A percentile compares a stretch with the other conserved stretches of the same genome.
Conservation (phyloP, 805 yeast genomes). For the Schwanniomyces vanrijiae region DNA sequence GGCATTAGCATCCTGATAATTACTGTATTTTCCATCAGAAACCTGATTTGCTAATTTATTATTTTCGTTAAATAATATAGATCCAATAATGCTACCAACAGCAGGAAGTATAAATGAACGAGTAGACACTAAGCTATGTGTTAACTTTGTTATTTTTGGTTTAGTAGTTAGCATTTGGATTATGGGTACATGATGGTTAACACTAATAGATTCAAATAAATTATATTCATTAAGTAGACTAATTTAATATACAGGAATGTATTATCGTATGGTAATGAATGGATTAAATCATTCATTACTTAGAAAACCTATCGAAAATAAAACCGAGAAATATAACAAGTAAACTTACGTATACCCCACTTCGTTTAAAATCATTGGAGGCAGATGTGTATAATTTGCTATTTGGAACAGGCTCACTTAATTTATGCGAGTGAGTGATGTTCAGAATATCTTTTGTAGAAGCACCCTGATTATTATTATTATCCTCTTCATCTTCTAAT, state of each 20-base stretch:
- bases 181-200: no score
- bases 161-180: neutral
- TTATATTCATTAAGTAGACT: neutral
- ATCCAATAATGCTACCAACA: conserved; percentile 20
- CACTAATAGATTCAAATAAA: neutral
- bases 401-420: neutral
- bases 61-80: conserved; percentile 39
- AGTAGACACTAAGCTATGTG: neutral
- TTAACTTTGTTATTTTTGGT: neutral
- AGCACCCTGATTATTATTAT: neutral
- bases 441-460: neutral
- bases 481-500: neutral
- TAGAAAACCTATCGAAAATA: conserved; percentile 5
- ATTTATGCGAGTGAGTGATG: neutral
- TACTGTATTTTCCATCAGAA: conserved; percentile 47
- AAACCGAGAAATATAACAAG: conserved; percentile 3
- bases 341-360: neutral
- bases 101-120: conserved; percentile 15
- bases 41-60: conserved; percentile 60
- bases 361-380: neutral
- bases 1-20: conserved; percentile 36
- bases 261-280: neutral
- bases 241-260: neutral
- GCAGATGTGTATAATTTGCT: neutral
- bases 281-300: conserved; percentile 2